A percentile compares a stretch with the other conserved stretches of the same genome.
Conservation (phyloP, 805 yeast genomes). For the Yarrowia sp. region DNA sequence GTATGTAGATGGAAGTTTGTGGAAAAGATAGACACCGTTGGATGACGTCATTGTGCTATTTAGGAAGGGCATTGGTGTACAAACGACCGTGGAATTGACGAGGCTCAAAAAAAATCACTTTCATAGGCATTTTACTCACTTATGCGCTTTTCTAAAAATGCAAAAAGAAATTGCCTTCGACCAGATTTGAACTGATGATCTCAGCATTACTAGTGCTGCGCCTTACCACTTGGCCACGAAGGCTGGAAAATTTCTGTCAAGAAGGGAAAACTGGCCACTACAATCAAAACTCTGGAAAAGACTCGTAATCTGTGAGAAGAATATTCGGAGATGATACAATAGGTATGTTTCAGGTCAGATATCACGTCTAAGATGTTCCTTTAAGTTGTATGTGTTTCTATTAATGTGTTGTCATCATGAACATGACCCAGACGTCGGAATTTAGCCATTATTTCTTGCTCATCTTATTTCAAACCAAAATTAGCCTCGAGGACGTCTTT, state of each 20-base stretch:
- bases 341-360: no score
- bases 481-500: not conserved
- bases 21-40: constrained; percentile 12
- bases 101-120: no score
- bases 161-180: constrained; percentile 28
- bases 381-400: no score
- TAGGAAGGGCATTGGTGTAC: no score
- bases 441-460: not conserved
- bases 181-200: constrained; percentile 39
- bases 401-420: not conserved
- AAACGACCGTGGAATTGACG: no score
- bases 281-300: not conserved
- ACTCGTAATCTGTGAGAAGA: constrained; percentile 5
- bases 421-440: not conserved
- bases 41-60: constrained; percentile 14
- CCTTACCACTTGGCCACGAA: constrained; percentile 40
- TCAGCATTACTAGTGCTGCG: constrained; percentile 39
- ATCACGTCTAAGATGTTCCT: no score
- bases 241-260: not conserved
- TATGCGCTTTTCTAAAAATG: not conserved
- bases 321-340: no score
- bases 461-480: not conserved
- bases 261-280: not conserved
- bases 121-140: no score
- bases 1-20: constrained; percentile 21